A percentile compares a stretch with the other conserved stretches of the same genome.
These are phyloP conservation scores for Trichoderma brevicompactum DNA, from an alignment of 2,329 filamentous ascomycete species.

Conservation along the genomic window DNA sequence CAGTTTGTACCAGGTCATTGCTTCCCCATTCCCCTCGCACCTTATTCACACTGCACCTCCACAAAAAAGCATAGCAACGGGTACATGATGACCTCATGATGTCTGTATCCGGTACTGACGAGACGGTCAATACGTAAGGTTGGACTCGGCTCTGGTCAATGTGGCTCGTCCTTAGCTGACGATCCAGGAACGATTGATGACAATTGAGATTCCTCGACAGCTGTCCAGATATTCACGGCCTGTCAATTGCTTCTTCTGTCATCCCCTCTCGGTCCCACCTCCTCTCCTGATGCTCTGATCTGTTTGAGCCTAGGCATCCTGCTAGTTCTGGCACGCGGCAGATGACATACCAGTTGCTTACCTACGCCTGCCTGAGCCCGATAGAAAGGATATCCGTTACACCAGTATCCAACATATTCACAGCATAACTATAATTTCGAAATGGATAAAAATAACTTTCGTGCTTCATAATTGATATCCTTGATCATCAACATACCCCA, in stretches of 20 bases:
- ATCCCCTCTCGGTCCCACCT: neutral
- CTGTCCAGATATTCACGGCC: neutral
- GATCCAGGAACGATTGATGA: conserved; percentile 23
- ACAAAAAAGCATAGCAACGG: conserved; percentile 9
- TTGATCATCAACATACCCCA: neutral
- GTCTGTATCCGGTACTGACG: conserved; percentile 19
- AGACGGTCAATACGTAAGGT: conserved; percentile 20
- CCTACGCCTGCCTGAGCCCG: neutral
- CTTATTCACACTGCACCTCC: conserved; percentile 17
- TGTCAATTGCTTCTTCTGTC: neutral
- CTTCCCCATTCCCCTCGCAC: conserved; percentile 1
- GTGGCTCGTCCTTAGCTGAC: conserved; percentile 12
- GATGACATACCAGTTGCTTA: conserved; percentile 4
- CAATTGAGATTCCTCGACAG: neutral
- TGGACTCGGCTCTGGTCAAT: neutral
- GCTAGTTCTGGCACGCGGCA: neutral
- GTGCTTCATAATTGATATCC: no score
- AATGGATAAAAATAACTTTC: no score
- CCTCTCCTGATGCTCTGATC: neutral
- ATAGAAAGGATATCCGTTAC: no score
- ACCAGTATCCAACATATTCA: no score
- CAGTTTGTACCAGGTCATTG: conserved; percentile 9
- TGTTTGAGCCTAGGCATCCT: neutral
- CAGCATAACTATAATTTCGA: neutral
- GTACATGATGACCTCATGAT: conserved; percentile 28